These are phyloP conservation scores for Chalciporus sphaerocephalus DNA, from an alignment of 768 basidiomycete genomes.

Conservation along the genomic window DNA sequence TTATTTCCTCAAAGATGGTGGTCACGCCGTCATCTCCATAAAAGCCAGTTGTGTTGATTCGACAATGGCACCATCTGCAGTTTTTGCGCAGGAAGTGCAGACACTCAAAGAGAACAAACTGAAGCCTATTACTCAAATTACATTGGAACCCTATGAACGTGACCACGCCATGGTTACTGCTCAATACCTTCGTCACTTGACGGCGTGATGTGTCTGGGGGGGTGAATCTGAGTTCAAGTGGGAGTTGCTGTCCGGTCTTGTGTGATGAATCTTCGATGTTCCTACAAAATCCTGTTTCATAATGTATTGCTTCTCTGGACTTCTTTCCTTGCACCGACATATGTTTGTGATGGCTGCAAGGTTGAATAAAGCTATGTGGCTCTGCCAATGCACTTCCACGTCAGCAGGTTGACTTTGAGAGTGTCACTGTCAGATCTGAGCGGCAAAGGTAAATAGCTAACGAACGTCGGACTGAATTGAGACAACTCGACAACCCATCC, in stretches of 20 bases:
- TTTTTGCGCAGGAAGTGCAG: conserved; percentile 87
- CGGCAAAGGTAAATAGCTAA: too few relatives aligned
- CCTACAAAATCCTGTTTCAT: conserved; percentile 17
- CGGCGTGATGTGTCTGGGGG: conserved; percentile 8
- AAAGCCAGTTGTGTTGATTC: conserved; percentile 99
- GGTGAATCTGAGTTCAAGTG: neutral
- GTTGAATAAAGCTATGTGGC: neutral
- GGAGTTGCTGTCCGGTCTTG: neutral
- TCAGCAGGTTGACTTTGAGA: too few relatives aligned
- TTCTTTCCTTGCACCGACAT: neutral
- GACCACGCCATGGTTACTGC: conserved; percentile 87
- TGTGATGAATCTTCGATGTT: conserved; percentile 17
- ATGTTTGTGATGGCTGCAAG: neutral
- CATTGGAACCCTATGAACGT: conserved; percentile 88
- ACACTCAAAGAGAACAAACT: conserved; percentile 71
- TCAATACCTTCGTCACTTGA: conserved; percentile 44
- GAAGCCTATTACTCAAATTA: conserved; percentile 94
- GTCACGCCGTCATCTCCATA: conserved; percentile 93
- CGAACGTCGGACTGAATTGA: too few relatives aligned
- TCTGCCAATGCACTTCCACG: neutral
- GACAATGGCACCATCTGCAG: conserved; percentile 82
- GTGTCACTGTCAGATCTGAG: too few relatives aligned
- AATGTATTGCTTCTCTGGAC: conserved; percentile 6
- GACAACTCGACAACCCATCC: neutral
- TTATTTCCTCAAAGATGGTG: conserved; percentile 91